Base-by-base conservation (phyloP, 371 early-diverging fungal genomes). In the Nematocida sp. region DNA sequence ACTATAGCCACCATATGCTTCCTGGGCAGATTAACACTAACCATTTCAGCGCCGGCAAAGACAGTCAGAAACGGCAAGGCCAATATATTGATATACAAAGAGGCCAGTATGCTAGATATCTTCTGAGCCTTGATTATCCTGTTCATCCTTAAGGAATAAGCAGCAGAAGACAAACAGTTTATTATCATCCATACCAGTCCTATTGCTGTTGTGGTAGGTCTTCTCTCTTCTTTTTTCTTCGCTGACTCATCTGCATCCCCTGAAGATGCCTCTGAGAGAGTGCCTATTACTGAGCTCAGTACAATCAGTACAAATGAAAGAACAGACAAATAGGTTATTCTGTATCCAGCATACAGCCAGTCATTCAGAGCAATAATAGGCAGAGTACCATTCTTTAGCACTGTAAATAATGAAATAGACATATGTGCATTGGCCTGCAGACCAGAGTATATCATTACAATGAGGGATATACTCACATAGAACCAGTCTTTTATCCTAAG, bases 351-450 rank as follows among this genome's bases (percentile, higher is more conserved):
- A 84, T 90, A 88, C 41, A 86, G 78, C 2, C 86, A 86, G 80
- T 98, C 99, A 34, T 90, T 90, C 70, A 92, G 89, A 7, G 96
- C 97, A 76, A 93, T 90, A 32, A 94, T 78, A 65, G 96, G 92
- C 65, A 98, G 95, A 31, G 94, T 92, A 74, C 93, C 77, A 85
- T 98, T 98, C 84, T 98, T 98, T 83, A 95, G 93, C 52, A 98
- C 88, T 31, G 96, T 96, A 78, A 93, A 96, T 7, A 96, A 81
- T 9, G 95, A 78, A 40, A 84, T 77, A 35, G 89, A 86, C 43
- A 98, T 85, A 81, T 88, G 91, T 77, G 92, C 90, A 7, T 96
- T 81, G 83, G 89, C 85, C 88, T 94, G 85, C 86, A 91, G 84
- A 41, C 96, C 96, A 2, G 94, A 92, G 83, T 93, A 95, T 61